A percentile compares a stretch with the other conserved stretches of the same genome.
phyloP scores from a whole-genome alignment of 2,329 filamentous ascomycete species.

The Microdochium nivale region DNA sequence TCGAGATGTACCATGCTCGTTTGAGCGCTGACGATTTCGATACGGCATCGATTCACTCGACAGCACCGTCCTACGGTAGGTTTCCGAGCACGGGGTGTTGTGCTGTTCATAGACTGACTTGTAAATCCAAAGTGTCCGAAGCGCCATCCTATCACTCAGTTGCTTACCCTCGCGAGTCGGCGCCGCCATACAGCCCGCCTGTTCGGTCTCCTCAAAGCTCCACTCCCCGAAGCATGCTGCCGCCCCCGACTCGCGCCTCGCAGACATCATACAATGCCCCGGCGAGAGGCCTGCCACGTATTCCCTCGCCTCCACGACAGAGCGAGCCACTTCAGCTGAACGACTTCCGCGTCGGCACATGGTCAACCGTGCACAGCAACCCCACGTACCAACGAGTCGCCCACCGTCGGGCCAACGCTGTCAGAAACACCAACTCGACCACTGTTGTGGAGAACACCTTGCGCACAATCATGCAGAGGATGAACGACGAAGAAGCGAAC shows the following conservation, averaged over 20 bases:
- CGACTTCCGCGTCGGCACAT: constrained; percentile 49
- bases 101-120: neutral
- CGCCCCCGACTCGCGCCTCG: constrained; percentile 23
- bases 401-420: constrained; percentile 40
- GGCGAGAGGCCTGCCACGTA: constrained; percentile 39
- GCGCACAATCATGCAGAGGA: constrained; percentile 14
- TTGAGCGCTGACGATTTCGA: constrained; percentile 50
- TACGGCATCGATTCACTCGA: constrained; percentile 57
- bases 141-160: constrained; percentile 56
- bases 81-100: neutral
- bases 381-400: constrained; percentile 57
- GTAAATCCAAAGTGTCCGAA: constrained; percentile 43
- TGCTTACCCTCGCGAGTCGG: constrained; percentile 33
- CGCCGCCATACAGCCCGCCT: constrained; percentile 42
- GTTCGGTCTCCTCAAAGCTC: constrained; percentile 9
- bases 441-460: constrained; percentile 13
- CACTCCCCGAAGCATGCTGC: constrained; percentile 18
- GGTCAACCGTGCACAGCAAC: constrained; percentile 46
- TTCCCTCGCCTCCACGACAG: constrained; percentile 30
- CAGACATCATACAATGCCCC: constrained; percentile 15
- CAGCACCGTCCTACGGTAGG: constrained; percentile 60
- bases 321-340: constrained; percentile 32
- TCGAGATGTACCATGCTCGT: neutral
- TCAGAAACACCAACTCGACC: constrained; percentile 11
- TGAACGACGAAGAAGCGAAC: constrained; percentile 8